Base-by-base conservation (phyloP, 192 early-diverging fungal species). In the Endogone sp. region DNA sequence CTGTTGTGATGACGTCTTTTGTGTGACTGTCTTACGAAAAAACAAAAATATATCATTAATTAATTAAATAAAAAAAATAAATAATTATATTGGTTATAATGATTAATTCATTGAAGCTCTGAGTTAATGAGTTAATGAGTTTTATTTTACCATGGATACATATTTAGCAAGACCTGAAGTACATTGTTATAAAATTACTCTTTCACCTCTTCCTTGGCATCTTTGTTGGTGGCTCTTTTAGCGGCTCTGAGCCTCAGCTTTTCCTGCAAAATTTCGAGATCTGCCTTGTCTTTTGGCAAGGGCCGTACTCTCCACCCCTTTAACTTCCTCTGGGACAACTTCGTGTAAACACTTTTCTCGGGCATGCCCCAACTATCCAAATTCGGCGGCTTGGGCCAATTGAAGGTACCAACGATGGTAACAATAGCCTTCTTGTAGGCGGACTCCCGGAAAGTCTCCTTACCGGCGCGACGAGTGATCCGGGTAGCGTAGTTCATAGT, bases 401-500 rank as follows among this genome's bases (percentile, higher is more conserved):
- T 75, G 60, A 88, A 88, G 21, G 60, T 29, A 21, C 22, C 65
- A 8, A 68, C 65, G 37, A 88, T 71, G 2, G 86, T 88, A 27
- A 88, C 75, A 63, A 88, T 81, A 6, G 86, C 86, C 73, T 86
- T 85, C 68, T 88, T 88, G 71, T 81, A 88, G 66, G 79, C 62
- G 56, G 75, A 57, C 69, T 77, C 29, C 64, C 27, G 30, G 22
- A 63, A 31, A 70, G 67, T 67, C 63, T 76, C 61, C 69, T 79
- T 56, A 56, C 85, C 59, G 58, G 49, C 49, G 63, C 81, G 62
- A 44, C 67, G 69, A 28, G 70, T 76, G 29, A 71, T 69, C 26
- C 74, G 78, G 32, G 91, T 91, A 24, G 87, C 83, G 76, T 95
- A 93, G 79, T 94, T 94, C 81, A 93, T 87, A 8, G 95, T 98